Evolutionary conservation across 2,329 filamentous ascomycete species (phyloP).

Genomic region (Neospermospora avenae): DNA sequence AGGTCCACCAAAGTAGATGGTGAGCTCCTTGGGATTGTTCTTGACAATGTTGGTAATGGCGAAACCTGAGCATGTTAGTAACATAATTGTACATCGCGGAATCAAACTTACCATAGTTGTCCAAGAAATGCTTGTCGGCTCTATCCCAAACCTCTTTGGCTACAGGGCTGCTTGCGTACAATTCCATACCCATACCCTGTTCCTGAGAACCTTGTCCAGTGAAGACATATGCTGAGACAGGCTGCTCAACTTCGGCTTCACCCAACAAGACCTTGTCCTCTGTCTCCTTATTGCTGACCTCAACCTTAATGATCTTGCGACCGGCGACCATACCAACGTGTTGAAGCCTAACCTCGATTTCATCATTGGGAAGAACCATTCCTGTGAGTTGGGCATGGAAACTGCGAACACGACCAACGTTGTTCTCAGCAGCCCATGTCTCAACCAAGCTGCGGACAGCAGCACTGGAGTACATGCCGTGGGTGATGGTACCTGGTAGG

Average conservation of each 20-base stretch:
- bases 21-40: slow-evolving; percentile 99
- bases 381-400: slow-evolving; percentile 97
- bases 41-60: slow-evolving; percentile 98
- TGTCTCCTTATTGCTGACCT: slow-evolving; percentile 90
- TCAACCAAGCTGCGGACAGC: slow-evolving; percentile 94
- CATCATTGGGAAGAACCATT: slow-evolving; percentile 97
- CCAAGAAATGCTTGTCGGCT: slow-evolving; percentile 95
- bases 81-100: no score
- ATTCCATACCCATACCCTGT: slow-evolving; percentile 99
- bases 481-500: slow-evolving; percentile 93
- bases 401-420: slow-evolving; percentile 92
- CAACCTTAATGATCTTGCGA: slow-evolving; percentile 99
- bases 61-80: slow-evolving; percentile 58
- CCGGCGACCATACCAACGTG: slow-evolving; percentile 97
- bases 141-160: slow-evolving; percentile 98
- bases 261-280: slow-evolving; percentile 95
- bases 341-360: slow-evolving; percentile 90
- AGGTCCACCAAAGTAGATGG: slow-evolving; percentile 95
- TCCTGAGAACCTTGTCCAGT: slow-evolving; percentile 98
- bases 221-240: slow-evolving; percentile 94
- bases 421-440: slow-evolving; percentile 99
- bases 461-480: slow-evolving; percentile 99
- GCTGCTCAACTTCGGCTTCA: slow-evolving; percentile 97
- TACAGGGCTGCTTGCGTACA: slow-evolving; percentile 89
- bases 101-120: slow-evolving; percentile 87